A percentile compares a stretch with the other conserved stretches of the same genome.
phyloP scores from a whole-genome alignment of 176 grass and related monocot genomes.

The Aegilops umbellulata region DNA sequence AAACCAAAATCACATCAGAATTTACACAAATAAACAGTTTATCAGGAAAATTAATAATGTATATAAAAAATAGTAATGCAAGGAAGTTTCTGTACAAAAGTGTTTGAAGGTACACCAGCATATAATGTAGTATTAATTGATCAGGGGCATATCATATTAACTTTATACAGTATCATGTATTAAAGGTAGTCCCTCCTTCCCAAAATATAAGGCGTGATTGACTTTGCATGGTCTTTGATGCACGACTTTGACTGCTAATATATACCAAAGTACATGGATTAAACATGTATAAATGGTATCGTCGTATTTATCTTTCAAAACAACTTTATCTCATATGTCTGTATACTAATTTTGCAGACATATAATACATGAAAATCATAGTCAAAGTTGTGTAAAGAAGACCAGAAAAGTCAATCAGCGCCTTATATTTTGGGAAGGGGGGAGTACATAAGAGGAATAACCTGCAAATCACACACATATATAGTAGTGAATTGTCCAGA shows the following conservation, averaged over 20 bases:
- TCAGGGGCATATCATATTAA: neutral
- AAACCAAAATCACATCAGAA: slow-evolving; percentile 35
- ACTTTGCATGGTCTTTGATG: too few relatives aligned
- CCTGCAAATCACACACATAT: neutral
- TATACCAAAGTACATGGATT: too few relatives aligned
- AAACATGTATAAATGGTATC: too few relatives aligned
- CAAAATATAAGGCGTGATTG: too few relatives aligned
- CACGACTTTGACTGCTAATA: too few relatives aligned
- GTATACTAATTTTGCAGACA: too few relatives aligned
- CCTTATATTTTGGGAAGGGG: too few relatives aligned
- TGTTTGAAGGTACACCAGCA: neutral
- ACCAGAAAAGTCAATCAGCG: too few relatives aligned
- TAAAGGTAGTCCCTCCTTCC: neutral
- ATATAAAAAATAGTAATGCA: neutral
- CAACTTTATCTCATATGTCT: too few relatives aligned
- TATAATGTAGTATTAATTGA: neutral
- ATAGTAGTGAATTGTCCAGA: neutral
- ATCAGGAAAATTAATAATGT: neutral
- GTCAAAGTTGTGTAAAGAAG: too few relatives aligned
- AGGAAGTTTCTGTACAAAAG: neutral
- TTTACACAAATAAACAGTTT: neutral
- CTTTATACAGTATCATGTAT: neutral
- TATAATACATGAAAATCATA: too few relatives aligned
- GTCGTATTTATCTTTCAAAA: too few relatives aligned
- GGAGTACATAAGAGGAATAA: neutral